phyloP scores from a whole-genome alignment of 495 filamentous ascomycete genomes.

The Penicillium simplicissimum region DNA sequence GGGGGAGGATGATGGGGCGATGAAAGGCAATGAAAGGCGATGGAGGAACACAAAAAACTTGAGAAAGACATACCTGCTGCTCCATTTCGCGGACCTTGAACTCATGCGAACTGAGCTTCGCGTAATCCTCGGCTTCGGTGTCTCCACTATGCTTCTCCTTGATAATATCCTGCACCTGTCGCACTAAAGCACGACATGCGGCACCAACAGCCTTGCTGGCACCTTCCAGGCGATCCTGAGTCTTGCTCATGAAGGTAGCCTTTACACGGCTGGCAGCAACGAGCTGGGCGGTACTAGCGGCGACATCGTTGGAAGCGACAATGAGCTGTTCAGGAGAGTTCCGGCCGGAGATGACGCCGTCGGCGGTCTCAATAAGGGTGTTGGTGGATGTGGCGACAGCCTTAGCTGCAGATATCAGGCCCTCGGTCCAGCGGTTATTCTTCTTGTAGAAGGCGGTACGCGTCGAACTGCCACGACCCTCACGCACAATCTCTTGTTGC shows the following conservation, averaged over 20 bases:
- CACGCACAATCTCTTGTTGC: constrained; percentile 96
- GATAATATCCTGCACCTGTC: constrained; percentile 94
- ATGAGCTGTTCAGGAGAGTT: constrained; percentile 97
- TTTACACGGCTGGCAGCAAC: constrained; percentile 95
- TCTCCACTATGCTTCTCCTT: constrained; percentile 78
- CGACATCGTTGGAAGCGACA: constrained; percentile 95
- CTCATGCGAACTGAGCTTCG: constrained; percentile 83
- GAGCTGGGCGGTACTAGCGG: constrained; percentile 92
- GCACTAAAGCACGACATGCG: constrained; percentile 82
- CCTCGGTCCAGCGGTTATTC: constrained; percentile 97
- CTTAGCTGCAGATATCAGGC: constrained; percentile 94
- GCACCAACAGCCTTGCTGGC: constrained; percentile 91
- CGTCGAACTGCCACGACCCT: constrained; percentile 84
- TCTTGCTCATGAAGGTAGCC: constrained; percentile 96
- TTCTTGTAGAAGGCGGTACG: constrained; percentile 99
- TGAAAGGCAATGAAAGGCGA: constrained; percentile 15
- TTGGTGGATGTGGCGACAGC: constrained; percentile 91
- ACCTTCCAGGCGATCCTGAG: constrained; percentile 84
- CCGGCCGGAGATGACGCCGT: constrained; percentile 87
- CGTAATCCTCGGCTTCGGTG: constrained; percentile 77
- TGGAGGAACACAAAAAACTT: constrained; percentile 1
- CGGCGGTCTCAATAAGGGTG: constrained; percentile 94
- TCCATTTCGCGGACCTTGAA: constrained; percentile 99
- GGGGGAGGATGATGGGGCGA: constrained; percentile 12
- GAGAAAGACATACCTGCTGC: constrained; percentile 76